phyloP scores from a whole-genome alignment of 2,329 filamentous ascomycete species.

The Cylindrodendrum hubeiense region DNA sequence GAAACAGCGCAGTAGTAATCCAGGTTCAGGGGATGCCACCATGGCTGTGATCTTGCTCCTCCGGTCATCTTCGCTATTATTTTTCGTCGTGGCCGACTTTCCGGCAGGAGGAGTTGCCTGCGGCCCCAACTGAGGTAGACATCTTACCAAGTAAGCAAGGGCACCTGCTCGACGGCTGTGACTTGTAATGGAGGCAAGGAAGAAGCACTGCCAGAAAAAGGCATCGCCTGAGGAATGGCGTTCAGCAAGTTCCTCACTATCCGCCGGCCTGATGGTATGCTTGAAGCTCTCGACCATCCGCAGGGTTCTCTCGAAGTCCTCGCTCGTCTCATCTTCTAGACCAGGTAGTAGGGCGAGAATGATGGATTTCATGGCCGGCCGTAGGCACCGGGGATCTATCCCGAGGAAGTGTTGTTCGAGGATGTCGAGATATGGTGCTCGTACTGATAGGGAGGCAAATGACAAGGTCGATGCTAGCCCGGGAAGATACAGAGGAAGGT shows the following conservation, averaged over 20 bases:
- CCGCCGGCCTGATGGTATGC: constrained; percentile 69
- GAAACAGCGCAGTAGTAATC: constrained; percentile 90
- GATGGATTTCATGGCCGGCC: constrained; percentile 90
- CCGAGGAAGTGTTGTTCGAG: constrained; percentile 84
- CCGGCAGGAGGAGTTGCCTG: constrained; percentile 11
- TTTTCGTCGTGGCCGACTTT: constrained; percentile 27
- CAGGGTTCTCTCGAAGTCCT: constrained; percentile 93
- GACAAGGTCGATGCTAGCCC: constrained; percentile 90
- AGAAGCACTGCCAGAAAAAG: constrained; percentile 99
- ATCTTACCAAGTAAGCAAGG: constrained; percentile 85
- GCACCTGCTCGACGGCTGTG: constrained; percentile 86
- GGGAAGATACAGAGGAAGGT: constrained; percentile 89
- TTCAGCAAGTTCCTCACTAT: constrained; percentile 62
- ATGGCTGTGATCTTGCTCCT: constrained; percentile 68
- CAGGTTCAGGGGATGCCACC: constrained; percentile 91
- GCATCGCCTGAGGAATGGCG: constrained; percentile 76
- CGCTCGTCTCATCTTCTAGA: constrained; percentile 94
- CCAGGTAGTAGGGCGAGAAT: constrained; percentile 91
- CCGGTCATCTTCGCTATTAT: constrained; percentile 47
- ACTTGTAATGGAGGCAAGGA: constrained; percentile 92
- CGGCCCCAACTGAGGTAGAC: constrained; percentile 69
- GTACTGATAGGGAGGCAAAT: constrained; percentile 93
- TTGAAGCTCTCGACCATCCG: constrained; percentile 84
- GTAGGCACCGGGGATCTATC: constrained; percentile 77
- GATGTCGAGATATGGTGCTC: constrained; percentile 85